Percentiles rank a stretch among this genome's conserved stretches.
Evolutionary conservation across 176 grass and related monocot genomes (phyloP).

Genomic region (Puya raimondii): DNA sequence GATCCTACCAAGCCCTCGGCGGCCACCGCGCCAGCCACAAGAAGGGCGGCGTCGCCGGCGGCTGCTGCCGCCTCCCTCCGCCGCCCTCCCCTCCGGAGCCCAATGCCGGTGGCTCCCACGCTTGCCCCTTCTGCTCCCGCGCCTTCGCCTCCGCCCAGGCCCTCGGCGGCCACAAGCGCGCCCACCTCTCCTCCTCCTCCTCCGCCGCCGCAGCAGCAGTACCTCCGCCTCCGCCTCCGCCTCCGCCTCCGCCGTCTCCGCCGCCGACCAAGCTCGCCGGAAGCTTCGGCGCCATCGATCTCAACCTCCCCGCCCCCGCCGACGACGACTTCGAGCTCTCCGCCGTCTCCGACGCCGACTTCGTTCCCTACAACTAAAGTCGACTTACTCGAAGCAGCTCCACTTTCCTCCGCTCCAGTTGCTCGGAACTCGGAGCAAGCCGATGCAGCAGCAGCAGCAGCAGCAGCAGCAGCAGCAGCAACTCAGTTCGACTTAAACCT

Average conservation of each 20-base stretch:
- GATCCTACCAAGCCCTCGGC: conserved; percentile 67
- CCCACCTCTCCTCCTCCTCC: conserved; percentile 31
- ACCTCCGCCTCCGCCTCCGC: too few species aligned
- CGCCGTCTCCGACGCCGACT: conserved; percentile 69
- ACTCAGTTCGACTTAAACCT: background rate
- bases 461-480: too few species aligned
- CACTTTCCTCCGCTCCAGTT: too few species aligned
- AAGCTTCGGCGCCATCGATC: conserved; percentile 52
- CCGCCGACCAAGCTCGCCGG: conserved; percentile 22
- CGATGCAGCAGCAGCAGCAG: too few species aligned
- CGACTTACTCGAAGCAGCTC: too few species aligned
- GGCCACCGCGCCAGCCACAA: conserved; percentile 57
- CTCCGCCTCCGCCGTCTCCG: background rate
- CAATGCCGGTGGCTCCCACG: conserved; percentile 24
- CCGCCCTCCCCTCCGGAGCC: background rate
- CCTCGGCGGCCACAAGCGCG: conserved; percentile 66
- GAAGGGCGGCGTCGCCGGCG: conserved; percentile 30
- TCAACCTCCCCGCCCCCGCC: conserved; percentile 56
- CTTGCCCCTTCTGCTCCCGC: conserved; percentile 49
- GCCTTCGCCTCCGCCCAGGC: conserved; percentile 65
- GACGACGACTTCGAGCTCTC: conserved; percentile 92
- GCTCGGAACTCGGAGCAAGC: too few species aligned
- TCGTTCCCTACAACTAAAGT: background rate
- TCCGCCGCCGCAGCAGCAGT: conserved; percentile 7
- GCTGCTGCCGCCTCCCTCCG: conserved; percentile 7